Evolutionary conservation across 2,329 filamentous ascomycete genomes (phyloP), one percentile per base, ranked within the genome.

Genomic region (Fusarium begoniae): DNA sequence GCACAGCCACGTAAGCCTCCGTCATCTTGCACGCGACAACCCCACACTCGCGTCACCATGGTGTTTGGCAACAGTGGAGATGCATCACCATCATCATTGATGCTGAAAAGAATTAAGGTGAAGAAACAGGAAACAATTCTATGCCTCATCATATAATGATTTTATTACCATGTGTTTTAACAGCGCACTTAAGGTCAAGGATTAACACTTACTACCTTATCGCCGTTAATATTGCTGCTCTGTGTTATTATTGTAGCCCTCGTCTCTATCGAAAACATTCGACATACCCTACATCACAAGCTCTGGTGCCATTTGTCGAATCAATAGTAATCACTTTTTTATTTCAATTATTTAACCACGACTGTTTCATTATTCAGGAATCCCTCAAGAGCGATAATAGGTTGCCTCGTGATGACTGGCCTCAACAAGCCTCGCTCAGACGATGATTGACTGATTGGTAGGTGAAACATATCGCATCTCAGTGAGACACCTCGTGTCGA

Each of bases 1-100:
- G 15, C 28, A 57, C 63, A 68, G 53, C 64, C 66, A 69, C 66
- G 66, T 55, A 50, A 69, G 37, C 48, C 54, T 40, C 58, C 50
- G 47, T 55, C 47, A 43, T 50, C 38, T 20, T 47, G 20, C 30
- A 50, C 40, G 18, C 26, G 11, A 54, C 28, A 61, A 48, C 48
- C 38, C 63, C 63, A 62, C 63, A 28, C 14, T 63, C 37, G 54
- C 47, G 41, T 55, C 64, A 40, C 37, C 13, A 26, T 63, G 37
- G 30, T 50, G 37, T 43, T 58, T 63, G 38, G 15, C 17, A 8
- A 22, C 14, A 44, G n/a, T 12, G 28, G 20, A n/a, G 56, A 41
- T 32, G 12, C 51, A 41, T n/a, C n/a, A 26, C 14, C 48, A 15
- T 7, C 18, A 54, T 41, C 24, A 55, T 28, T 30, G 26, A 44